phyloP scores from a whole-genome alignment of 1,284 basidiomycete species.

The Trametes sp. region DNA sequence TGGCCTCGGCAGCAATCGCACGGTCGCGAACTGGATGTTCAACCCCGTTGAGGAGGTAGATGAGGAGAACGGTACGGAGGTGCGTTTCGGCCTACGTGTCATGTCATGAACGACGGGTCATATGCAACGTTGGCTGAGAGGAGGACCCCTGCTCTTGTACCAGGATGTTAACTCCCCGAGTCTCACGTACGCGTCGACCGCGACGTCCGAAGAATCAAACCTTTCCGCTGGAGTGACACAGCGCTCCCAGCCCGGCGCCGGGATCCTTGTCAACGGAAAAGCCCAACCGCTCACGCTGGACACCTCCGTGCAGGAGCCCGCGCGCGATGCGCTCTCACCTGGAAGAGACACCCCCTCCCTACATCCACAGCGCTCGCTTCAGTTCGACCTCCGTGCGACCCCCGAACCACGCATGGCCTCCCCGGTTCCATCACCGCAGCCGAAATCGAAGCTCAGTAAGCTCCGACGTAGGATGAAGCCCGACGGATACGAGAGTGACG shows the following conservation, averaged over 20 bases:
- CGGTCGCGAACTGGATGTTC: constrained; percentile 74
- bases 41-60: constrained; percentile 60
- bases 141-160: neutral
- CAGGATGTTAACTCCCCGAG: constrained; percentile 42
- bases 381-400: constrained; percentile 36
- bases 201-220: constrained; percentile 46
- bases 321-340: constrained; percentile 21
- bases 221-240: constrained; percentile 33
- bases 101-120: neutral
- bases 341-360: constrained; percentile 17
- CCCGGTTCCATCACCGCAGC: constrained; percentile 30
- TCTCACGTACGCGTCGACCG: constrained; percentile 46
- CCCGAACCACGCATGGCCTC: constrained; percentile 34
- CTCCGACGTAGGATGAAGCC: constrained; percentile 47
- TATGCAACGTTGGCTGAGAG: constrained; percentile 10
- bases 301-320: constrained; percentile 25
- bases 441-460: constrained; percentile 40
- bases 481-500: constrained; percentile 64
- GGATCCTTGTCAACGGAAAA: constrained; percentile 27
- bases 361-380: constrained; percentile 30
- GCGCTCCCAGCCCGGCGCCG: constrained; percentile 37
- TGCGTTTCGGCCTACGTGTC: constrained; percentile 21
- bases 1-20: constrained; percentile 60
- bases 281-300: constrained; percentile 20
- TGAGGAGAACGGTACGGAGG: constrained; percentile 48